Percentiles rank a stretch among this genome's conserved stretches.
These are phyloP conservation scores for Carpinus viminea DNA, from an alignment of 306 rosid genomes.

Conservation along the genomic window DNA sequence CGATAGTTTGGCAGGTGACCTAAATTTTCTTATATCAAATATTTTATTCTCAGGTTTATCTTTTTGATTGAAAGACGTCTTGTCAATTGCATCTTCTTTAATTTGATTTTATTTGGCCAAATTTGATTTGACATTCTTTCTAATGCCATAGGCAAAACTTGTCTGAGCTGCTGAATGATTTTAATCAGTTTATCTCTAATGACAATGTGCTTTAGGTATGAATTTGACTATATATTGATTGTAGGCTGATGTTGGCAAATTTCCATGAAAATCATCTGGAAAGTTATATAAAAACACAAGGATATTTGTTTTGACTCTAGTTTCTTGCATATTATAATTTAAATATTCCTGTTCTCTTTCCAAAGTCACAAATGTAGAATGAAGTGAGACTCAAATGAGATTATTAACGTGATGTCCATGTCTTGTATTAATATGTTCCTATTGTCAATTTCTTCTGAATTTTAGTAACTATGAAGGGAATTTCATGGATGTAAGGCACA, in stretches of 20 bases:
- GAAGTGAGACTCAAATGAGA: neutral
- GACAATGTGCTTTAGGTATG: neutral
- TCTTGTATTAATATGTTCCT: neutral
- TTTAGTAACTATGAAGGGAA: neutral
- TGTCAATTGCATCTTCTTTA: neutral
- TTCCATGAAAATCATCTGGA: conserved; percentile 6
- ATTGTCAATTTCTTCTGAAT: neutral
- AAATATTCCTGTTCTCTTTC: neutral
- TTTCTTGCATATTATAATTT: neutral
- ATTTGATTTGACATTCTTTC: neutral
- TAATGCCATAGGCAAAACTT: neutral
- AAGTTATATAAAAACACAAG: neutral
- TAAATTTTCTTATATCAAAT: conserved; percentile 22
- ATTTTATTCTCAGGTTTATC: conserved; percentile 7
- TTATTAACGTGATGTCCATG: neutral
- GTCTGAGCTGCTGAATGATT: too few species aligned
- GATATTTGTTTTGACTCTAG: neutral
- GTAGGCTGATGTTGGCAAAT: neutral
- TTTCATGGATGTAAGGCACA: neutral
- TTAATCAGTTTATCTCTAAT: neutral
- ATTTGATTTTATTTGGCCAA: neutral
- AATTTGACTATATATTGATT: neutral
- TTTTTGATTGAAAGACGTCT: conserved; percentile 11
- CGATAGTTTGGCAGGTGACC: conserved; percentile 94
- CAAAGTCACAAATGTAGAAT: neutral